Evolutionary conservation across 805 yeast species (phyloP).

Genomic region (Lachancea nothofagi): DNA sequence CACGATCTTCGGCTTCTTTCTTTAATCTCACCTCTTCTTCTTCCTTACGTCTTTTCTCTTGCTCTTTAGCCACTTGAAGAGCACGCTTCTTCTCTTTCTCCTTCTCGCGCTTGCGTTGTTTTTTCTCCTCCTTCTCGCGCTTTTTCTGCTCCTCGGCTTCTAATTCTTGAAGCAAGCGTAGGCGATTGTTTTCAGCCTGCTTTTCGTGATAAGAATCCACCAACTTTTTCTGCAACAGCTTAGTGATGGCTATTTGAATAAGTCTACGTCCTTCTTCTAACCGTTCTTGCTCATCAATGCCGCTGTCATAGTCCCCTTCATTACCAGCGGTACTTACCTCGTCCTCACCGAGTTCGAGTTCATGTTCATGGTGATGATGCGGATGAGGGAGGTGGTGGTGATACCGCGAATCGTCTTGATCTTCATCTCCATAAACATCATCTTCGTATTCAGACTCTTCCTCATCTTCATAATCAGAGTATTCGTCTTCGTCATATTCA

Average conservation of each 20-base stretch:
- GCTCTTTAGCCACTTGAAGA: constrained; percentile 58
- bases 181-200: constrained; percentile 68
- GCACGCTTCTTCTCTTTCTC: constrained; percentile 63
- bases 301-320: constrained; percentile 33
- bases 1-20: constrained; percentile 38
- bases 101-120: constrained; percentile 59
- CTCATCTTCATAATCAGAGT: constrained; percentile 27
- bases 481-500: constrained; percentile 17
- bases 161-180: constrained; percentile 57
- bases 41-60: constrained; percentile 51
- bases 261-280: constrained; percentile 74
- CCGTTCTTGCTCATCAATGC: constrained; percentile 55
- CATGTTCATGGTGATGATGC: constrained; percentile 16
- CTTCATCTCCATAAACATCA: constrained; percentile 21
- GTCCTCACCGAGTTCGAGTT: constrained; percentile 14
- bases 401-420: constrained; percentile 18
- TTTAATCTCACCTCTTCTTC: constrained; percentile 49
- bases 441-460: constrained; percentile 23
- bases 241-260: constrained; percentile 74
- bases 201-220: constrained; percentile 73
- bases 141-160: constrained; percentile 64
- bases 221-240: constrained; percentile 67
- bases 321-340: constrained; percentile 19
- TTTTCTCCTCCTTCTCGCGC: constrained; percentile 61
- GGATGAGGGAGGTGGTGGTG: constrained; percentile 13